phyloP scores from a whole-genome alignment of 306 rosid species.

The Datisca glomerata region DNA sequence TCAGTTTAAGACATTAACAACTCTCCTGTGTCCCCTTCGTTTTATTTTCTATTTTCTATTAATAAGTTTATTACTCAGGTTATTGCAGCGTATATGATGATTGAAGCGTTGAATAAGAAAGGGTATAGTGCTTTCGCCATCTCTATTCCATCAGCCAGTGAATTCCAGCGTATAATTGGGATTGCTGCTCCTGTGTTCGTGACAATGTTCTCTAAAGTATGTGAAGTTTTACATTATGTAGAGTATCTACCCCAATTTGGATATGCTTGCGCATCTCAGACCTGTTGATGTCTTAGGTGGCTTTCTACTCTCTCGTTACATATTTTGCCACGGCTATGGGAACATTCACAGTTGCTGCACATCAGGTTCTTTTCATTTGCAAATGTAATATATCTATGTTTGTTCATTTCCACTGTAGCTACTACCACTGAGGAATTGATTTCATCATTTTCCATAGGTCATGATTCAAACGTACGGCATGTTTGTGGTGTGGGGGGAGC shows the following conservation, averaged over 20 bases:
- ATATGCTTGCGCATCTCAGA: not conserved
- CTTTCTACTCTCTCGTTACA: conserved; percentile 59
- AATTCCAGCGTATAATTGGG: conserved; percentile 30
- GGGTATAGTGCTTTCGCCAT: conserved; percentile 58
- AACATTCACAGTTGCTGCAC: conserved; percentile 68
- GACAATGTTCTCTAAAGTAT: conserved; percentile 65
- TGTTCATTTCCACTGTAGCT: too few species aligned
- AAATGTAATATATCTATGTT: too few species aligned
- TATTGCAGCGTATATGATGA: conserved; percentile 74
- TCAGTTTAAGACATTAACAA: too few species aligned
- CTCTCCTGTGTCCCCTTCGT: not conserved
- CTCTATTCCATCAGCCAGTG: conserved; percentile 52
- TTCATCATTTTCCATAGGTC: conserved; percentile 37
- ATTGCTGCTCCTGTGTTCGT: conserved; percentile 70
- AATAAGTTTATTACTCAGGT: conserved; percentile 28
- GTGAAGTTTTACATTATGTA: not conserved
- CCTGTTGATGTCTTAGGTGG: conserved; percentile 37
- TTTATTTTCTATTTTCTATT: not conserved
- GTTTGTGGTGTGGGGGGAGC: conserved; percentile 87
- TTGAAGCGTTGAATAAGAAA: conserved; percentile 43
- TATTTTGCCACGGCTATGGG: conserved; percentile 79
- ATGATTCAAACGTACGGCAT: conserved; percentile 60
- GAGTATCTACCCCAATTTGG: not conserved
- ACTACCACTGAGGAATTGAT: conserved; percentile 6
- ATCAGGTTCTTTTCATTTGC: conserved; percentile 49